A percentile compares a stretch with the other conserved stretches of the same genome.
Conservation (phyloP, 2,329 filamentous ascomycete species). For the Venturia asperata region DNA sequence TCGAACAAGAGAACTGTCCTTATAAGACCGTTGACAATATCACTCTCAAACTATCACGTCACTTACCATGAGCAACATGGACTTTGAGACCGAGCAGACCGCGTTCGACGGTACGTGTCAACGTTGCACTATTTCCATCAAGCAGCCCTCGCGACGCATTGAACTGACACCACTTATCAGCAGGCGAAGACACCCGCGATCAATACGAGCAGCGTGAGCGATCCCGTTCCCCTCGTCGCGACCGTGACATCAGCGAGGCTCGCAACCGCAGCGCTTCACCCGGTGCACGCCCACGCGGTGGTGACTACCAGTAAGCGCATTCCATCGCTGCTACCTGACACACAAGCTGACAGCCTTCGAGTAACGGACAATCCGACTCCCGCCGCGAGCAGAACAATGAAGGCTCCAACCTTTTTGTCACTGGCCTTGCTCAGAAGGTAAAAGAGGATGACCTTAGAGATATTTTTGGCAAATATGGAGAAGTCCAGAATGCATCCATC, state of each 20-base stretch:
- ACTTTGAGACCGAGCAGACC: constrained; percentile 60
- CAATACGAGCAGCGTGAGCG: constrained; percentile 54
- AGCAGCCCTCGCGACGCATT: background rate
- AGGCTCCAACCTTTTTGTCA: constrained; percentile 97
- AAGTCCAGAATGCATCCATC: constrained; percentile 98
- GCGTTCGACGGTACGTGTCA: constrained; percentile 55
- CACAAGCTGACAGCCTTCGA: constrained; percentile 30
- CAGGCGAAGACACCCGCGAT: constrained; percentile 47
- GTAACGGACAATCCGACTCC: constrained; percentile 22
- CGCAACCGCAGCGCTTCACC: constrained; percentile 59
- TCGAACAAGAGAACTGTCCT: constrained; percentile 1
- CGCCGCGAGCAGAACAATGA: constrained; percentile 70
- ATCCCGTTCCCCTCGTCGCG: constrained; percentile 51
- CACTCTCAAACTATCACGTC: background rate
- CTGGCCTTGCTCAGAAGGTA: constrained; percentile 90
- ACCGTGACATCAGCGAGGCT: constrained; percentile 46
- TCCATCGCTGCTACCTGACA: constrained; percentile 20
- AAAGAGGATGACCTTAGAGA: constrained; percentile 84
- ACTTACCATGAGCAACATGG: constrained; percentile 43
- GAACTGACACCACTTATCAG: constrained; percentile 20
- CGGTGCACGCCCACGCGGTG: constrained; percentile 44
- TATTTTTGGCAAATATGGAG: constrained; percentile 97
- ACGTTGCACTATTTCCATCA: constrained; percentile 10
- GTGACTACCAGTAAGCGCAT: constrained; percentile 40
- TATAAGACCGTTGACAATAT: constrained; percentile 4